Base-by-base conservation (phyloP, 345 rosid species). In the Eucalyptus regnans region DNA sequence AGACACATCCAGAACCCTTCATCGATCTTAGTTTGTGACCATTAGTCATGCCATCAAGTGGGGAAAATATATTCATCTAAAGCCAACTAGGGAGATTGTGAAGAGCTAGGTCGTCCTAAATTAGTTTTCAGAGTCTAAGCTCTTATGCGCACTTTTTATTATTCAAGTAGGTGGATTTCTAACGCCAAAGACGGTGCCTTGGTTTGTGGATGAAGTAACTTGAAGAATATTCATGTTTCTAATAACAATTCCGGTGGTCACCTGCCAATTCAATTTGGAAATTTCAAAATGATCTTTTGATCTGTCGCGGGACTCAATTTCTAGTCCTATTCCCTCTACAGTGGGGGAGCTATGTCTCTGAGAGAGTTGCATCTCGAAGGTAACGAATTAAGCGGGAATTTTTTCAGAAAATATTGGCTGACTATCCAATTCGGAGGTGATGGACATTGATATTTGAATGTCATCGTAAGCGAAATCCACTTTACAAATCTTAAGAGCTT, bases 401-500 rank as follows among this genome's bases (percentile, higher is more conserved):
- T 4, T 58, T 25, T 0, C 66, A 12, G n/a, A 60, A 60, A 10
- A 60, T 60, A 60, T 60, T 60, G n/a, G 31, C 31, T 0, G n/a
- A 60, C n/a, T 2, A 60, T 60, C n/a, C 66, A 60, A 25, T 25
- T 1, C 7, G 15, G 66, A 60, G 66, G n/a, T 0, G 7, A 58
- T 58, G n/a, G 14, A 58, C 14, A 25, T 25, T 58, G 64, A 58
- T 58, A 23, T 25, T 25, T 25, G 3, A 58, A 60, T 25, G 66
- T 27, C n/a, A 58, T 56, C 9, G 64, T 56, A 58, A 23, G 64
- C n/a, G 6, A 23, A 58, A 23, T 58, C 27, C 92, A 88, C 56
- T 89, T 92, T 15, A 84, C 90, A 12, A 92, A 90, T 79, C 86
- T 92, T 33, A 46, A 88, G 8, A 89, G 86, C 20, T 88, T 88